Percentiles rank a stretch among this genome's conserved stretches.
Evolutionary conservation across 176 grass and related monocot species (phyloP).

Genomic region (Rhynchospora breviuscula): DNA sequence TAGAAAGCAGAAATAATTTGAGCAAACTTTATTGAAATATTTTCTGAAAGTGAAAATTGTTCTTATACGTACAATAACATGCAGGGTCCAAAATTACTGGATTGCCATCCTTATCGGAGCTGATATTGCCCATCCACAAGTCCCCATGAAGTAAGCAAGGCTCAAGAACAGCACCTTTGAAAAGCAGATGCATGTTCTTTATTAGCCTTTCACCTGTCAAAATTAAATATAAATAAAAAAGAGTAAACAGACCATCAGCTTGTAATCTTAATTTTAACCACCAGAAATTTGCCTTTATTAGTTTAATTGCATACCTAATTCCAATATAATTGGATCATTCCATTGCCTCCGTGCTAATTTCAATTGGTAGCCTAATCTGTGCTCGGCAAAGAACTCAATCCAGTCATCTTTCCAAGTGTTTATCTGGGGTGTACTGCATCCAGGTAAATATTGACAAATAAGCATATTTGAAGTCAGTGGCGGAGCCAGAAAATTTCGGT

Average conservation of each 20-base stretch:
- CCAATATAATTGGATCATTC: slow-evolving; percentile 25
- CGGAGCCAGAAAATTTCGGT: too few species aligned
- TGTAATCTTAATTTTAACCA: background rate
- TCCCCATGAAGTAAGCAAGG: slow-evolving; percentile 93
- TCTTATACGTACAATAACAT: slow-evolving; percentile 72
- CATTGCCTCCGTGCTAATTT: slow-evolving; percentile 25
- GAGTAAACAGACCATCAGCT: background rate
- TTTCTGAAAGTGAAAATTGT: background rate
- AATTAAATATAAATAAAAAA: background rate
- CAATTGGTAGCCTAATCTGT: slow-evolving; percentile 32
- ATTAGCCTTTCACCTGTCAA: slow-evolving; percentile 56
- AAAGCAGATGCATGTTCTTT: slow-evolving; percentile 57
- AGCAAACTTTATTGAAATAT: background rate
- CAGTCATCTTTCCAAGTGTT: slow-evolving; percentile 27
- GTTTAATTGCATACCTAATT: slow-evolving; percentile 11
- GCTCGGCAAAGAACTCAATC: slow-evolving; percentile 62
- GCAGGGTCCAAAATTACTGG: slow-evolving; percentile 92
- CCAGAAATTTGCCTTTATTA: background rate
- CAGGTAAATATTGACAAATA: background rate
- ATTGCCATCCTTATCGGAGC: slow-evolving; percentile 59
- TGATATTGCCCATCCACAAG: slow-evolving; percentile 95
- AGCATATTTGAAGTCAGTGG: background rate
- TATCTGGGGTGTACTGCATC: slow-evolving; percentile 24
- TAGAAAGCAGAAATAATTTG: background rate
- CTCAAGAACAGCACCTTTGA: slow-evolving; percentile 57